Conservation (phyloP, 257 asterid genomes). For the Echites panduratus region DNA sequence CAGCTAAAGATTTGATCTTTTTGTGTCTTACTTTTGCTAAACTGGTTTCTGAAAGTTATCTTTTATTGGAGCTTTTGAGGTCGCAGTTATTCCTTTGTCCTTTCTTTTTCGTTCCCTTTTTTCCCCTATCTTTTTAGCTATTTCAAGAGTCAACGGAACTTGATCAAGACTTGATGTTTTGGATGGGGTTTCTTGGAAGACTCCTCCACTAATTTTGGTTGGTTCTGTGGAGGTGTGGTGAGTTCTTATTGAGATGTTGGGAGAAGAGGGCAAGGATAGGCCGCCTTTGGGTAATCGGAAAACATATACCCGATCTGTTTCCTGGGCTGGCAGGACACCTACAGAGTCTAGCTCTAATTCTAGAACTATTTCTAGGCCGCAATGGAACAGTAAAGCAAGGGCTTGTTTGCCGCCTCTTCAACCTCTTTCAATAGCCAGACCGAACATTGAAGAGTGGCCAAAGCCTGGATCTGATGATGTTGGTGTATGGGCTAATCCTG, state of each 20-base stretch:
- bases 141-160: constrained; percentile 7
- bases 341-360: constrained; percentile 26
- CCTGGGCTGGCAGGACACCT: constrained; percentile 74
- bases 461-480: constrained; percentile 86
- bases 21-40: background rate
- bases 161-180: constrained; percentile 9
- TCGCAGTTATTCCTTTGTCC: constrained; percentile 6
- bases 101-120: constrained; percentile 6
- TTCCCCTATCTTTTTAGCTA: background rate
- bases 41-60: constrained; percentile 8
- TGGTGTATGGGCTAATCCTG: constrained; percentile 69
- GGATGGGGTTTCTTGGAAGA: constrained; percentile 24
- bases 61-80: constrained; percentile 7
- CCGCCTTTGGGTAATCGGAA: constrained; percentile 40
- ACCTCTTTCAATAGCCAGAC: constrained; percentile 68
- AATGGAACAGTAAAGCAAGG: constrained; percentile 81
- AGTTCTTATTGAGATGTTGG: constrained; percentile 38
- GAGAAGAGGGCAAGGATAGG: constrained; percentile 54
- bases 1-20: constrained; percentile 15
- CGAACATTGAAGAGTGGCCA: constrained; percentile 80
- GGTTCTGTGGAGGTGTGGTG: constrained; percentile 36
- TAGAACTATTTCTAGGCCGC: constrained; percentile 38
- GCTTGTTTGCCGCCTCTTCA: constrained; percentile 95
- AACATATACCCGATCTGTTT: constrained; percentile 59
- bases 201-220: constrained; percentile 29